A percentile compares a stretch with the other conserved stretches of the same genome.
Conservation (phyloP, 352 stramenopile genomes). For the Aphanomyces invadans region DNA sequence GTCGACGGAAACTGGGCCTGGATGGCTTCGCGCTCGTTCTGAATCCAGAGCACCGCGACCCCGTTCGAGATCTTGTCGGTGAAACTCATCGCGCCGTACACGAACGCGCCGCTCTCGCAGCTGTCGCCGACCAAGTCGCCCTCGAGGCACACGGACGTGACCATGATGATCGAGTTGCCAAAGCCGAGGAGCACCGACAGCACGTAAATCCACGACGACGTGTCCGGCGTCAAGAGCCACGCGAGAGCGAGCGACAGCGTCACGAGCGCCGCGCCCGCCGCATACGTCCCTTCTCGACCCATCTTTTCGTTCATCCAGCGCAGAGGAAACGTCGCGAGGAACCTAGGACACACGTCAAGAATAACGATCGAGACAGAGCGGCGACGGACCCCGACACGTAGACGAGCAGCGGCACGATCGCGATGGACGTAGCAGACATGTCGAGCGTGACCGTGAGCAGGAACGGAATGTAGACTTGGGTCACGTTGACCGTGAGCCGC, state of each 20-base stretch:
- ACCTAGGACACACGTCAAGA: no score
- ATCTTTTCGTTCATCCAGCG: slow-evolving; percentile 66
- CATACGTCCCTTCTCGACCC: slow-evolving; percentile 62
- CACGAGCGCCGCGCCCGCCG: slow-evolving; percentile 46
- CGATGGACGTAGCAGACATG: slow-evolving; percentile 78
- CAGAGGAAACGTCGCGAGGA: slow-evolving; percentile 69
- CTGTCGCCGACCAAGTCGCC: slow-evolving; percentile 76
- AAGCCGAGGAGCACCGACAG: slow-evolving; percentile 67
- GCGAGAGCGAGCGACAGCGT: slow-evolving; percentile 41
- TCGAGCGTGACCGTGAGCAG: slow-evolving; percentile 78
- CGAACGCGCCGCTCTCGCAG: slow-evolving; percentile 74
- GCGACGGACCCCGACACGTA: slow-evolving; percentile 73
- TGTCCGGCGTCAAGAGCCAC: slow-evolving; percentile 52
- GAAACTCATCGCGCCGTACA: slow-evolving; percentile 83
- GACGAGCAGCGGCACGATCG: slow-evolving; percentile 73
- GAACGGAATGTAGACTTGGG: slow-evolving; percentile 83
- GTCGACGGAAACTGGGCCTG: slow-evolving; percentile 32
- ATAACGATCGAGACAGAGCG: no score
- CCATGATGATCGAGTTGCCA: slow-evolving; percentile 84
- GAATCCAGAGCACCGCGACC: slow-evolving; percentile 69
- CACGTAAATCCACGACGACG: slow-evolving; percentile 58
- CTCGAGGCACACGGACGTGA: slow-evolving; percentile 75
- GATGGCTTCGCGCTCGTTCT: slow-evolving; percentile 70
- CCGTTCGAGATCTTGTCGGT: slow-evolving; percentile 84
- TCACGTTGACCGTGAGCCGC: slow-evolving; percentile 75